Evolutionary conservation across 768 basidiomycete species (phyloP), one percentile per base, ranked within the genome.

Genomic region (Lactarius pseudohatsudake): DNA sequence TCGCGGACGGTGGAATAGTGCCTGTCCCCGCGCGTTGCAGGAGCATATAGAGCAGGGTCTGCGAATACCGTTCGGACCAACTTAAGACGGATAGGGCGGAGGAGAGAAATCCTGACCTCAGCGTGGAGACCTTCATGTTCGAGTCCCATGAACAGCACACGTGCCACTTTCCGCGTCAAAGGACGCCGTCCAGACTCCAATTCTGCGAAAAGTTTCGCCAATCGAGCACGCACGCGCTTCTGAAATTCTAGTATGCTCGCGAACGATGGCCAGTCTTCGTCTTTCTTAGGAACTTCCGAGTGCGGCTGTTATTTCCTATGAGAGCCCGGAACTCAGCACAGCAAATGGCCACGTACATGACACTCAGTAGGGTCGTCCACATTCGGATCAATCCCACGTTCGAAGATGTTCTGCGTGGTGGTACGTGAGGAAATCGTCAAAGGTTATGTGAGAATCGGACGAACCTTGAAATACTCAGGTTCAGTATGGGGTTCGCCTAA

Each of bases 341-440:
- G n/a, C 9, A 36, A 18, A 50, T 2, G 28, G 16, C 8, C 4
- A 76, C 88, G 61, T 76, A 94, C 93, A 74, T 98, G 94, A 68
- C 91, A 92, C 74, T 88, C 79, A 4, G 84, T 86, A 0, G 94
- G 93, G 72, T 97, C 92, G 66, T 97, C 91, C 30, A 98, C 94
- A 72, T 89, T 86, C 0, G 97, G 97, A 70, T 98, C 97, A 71
- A 99, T 96, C 9, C 97, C 97, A 43, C 97, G 86, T 88, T 92
- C 91, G 64, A 93, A 94, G 26, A 92, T 89, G 70, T 85, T 77
- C 89, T 91, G 69, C 2, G 56, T 53, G 41, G 61, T 6, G 60
- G 26, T 34, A 34, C 34, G 28, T 62, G 11, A 67, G 54, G 32
- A 45, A 30, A 16, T 40, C 54, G 34, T 57, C 4, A 57, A 22